These are phyloP conservation scores for Lathyrus sativus DNA, from an alignment of 306 rosid species.

Conservation along the genomic window DNA sequence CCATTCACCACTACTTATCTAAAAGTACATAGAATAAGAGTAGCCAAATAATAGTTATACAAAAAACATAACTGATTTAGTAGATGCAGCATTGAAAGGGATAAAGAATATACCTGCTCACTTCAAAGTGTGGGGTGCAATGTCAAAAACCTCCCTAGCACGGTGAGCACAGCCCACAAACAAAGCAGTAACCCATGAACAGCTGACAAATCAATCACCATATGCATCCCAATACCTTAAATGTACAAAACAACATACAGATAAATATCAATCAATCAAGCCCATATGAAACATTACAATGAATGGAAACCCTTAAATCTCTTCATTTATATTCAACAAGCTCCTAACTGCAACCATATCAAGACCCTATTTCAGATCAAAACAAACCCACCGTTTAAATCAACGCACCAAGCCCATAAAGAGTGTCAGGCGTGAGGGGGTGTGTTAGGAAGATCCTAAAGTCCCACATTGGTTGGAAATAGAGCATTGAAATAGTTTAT, in stretches of 20 bases:
- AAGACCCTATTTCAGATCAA: background rate
- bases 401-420: no score
- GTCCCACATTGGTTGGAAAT: no score
- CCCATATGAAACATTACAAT: background rate
- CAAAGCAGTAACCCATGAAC: no score
- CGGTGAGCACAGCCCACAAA: background rate
- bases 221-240: background rate
- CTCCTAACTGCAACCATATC: no score
- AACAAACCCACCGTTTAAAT: no score
- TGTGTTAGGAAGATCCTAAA: no score
- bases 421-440: no score
- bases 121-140: background rate
- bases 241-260: background rate
- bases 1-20: no score
- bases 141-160: background rate
- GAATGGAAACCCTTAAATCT: background rate
- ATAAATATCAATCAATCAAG: constrained; percentile 1
- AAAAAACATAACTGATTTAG: background rate
- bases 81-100: background rate
- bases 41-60: background rate
- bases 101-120: background rate
- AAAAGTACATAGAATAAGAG: background rate
- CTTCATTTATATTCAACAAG: no score
- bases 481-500: no score
- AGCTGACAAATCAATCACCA: background rate